A percentile compares a stretch with the other conserved stretches of the same genome.
Evolutionary conservation across 139 green algal species (phyloP).

Genomic region (Chlamydomonas sp.): DNA sequence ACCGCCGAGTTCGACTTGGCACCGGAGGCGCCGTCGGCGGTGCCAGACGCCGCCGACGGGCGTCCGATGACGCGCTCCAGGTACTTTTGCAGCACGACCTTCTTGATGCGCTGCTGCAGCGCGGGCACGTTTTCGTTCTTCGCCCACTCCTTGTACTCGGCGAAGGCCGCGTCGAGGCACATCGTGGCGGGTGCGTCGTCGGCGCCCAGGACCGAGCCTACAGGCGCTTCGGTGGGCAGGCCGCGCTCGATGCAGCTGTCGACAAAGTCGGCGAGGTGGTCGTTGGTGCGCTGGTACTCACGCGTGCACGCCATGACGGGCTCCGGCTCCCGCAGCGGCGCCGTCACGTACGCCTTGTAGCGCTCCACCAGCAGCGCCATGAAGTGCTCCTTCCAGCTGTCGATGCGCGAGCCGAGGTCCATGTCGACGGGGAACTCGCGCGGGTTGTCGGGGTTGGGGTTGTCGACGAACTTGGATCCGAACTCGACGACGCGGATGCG

Average conservation of each 20-base stretch:
- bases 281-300: conserved; percentile 22
- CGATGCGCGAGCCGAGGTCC: conserved; percentile 2
- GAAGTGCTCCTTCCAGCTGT: conserved; percentile 19
- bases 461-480: conserved; percentile 13
- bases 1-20: too few species aligned
- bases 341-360: not conserved
- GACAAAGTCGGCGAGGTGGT: conserved; percentile 11
- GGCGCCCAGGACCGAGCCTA: not conserved
- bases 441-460: conserved; percentile 4
- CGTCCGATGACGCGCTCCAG: not conserved
- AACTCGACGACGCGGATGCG: conserved; percentile 23
- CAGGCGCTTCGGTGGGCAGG: not conserved
- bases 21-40: too few species aligned
- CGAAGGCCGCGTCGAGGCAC: conserved; percentile 2
- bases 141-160: conserved; percentile 7
- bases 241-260: conserved; percentile 1
- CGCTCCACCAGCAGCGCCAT: conserved; percentile 18
- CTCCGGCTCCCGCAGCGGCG: not conserved
- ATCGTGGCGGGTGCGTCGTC: not conserved
- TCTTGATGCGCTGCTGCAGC: too few species aligned
- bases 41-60: too few species aligned
- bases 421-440: conserved; percentile 17
- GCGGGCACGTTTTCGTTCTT: conserved; percentile 11
- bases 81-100: conserved; percentile 6
- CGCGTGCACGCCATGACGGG: conserved; percentile 14